Percentiles rank a stretch among this genome's conserved stretches.
phyloP scores from a whole-genome alignment of 805 yeast genomes.

The Lachancea sp. region DNA sequence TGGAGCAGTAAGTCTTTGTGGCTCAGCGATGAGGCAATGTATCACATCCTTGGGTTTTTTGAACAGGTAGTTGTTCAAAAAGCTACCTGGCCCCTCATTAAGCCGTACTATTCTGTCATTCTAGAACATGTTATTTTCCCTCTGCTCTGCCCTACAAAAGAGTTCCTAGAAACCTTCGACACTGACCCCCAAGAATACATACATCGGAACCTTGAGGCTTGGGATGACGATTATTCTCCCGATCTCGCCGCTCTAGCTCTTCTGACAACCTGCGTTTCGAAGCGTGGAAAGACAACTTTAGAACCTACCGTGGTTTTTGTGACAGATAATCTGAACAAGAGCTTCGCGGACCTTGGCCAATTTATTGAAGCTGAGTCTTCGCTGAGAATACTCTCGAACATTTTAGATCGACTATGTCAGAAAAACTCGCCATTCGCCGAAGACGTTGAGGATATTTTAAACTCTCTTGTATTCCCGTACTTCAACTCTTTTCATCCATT shows the following conservation, averaged over 20 bases:
- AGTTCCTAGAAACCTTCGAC: slow-evolving; percentile 67
- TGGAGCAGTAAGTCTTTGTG: slow-evolving; percentile 68
- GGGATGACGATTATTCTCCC: slow-evolving; percentile 58
- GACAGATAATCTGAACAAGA: slow-evolving; percentile 38
- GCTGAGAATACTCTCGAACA: slow-evolving; percentile 68
- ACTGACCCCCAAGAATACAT: slow-evolving; percentile 86
- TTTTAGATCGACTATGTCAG: slow-evolving; percentile 51
- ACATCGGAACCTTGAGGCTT: slow-evolving; percentile 59
- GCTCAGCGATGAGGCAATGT: slow-evolving; percentile 62
- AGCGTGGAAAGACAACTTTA: slow-evolving; percentile 54
- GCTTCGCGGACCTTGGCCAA: slow-evolving; percentile 34
- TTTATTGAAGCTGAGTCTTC: slow-evolving; percentile 74
- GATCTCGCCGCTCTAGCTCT: slow-evolving; percentile 76
- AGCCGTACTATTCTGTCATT: slow-evolving; percentile 58
- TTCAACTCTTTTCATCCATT: slow-evolving; percentile 57
- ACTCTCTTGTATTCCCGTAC: slow-evolving; percentile 62
- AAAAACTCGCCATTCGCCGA: slow-evolving; percentile 50
- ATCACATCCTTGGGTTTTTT: slow-evolving; percentile 56
- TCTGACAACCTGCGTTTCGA: slow-evolving; percentile 62
- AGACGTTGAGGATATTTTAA: slow-evolving; percentile 66
- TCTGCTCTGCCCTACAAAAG: slow-evolving; percentile 60
- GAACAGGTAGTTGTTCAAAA: slow-evolving; percentile 55
- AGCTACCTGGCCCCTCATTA: slow-evolving; percentile 58
- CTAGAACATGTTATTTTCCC: slow-evolving; percentile 73
- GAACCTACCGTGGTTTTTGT: slow-evolving; percentile 57